Base-by-base conservation (phyloP, 306 rosid genomes). In the Fagus crenata region DNA sequence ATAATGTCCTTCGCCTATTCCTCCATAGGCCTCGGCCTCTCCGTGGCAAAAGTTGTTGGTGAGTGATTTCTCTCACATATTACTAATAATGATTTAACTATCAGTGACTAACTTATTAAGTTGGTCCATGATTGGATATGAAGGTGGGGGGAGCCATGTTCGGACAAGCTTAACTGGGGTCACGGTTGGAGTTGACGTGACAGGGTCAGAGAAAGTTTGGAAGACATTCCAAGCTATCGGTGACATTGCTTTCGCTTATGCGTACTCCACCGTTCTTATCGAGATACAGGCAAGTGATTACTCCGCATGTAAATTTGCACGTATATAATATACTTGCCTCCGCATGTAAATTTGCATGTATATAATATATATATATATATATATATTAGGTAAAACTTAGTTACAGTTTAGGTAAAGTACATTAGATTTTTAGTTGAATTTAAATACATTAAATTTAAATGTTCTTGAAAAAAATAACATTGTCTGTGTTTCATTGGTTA, bases 1-100 rank as follows among this genome's bases (percentile, higher is more conserved):
- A n/a, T 95, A 28, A 95, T 95, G 99, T 96, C 99, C 53, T 96
- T 96, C 53, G 89, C 99, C 42, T 96, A 96, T 54, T 87, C 99
- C 1, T 81, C 91, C 53, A 96, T 96, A n/a, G 99, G 99, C 15
- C 89, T 96, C 0, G 99, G 92, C 0, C 97, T 96, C 70, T 96
- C 97, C 49, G 42, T 96, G 0, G 97, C 97, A 28, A 92, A 86
- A 89, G 82, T 86, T 37, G 74, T 81, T 67, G 87, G 97, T 93
- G 77, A 54, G 41, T 42, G 0, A 36, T 13, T 51, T 17, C 12
- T 37, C 13, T 28, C 5, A 2, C 11, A 31, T 2, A 9, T 46
- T 46, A 2, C 13, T 36, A 37, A 18, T 14, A 7, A 6, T 15
- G 8, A 22, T 22, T 22, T 22, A 22, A 22, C 28, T 22, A 22